These are phyloP conservation scores for Colletotrichum eleusines DNA, from an alignment of 2,329 filamentous ascomycete genomes.

Conservation along the genomic window DNA sequence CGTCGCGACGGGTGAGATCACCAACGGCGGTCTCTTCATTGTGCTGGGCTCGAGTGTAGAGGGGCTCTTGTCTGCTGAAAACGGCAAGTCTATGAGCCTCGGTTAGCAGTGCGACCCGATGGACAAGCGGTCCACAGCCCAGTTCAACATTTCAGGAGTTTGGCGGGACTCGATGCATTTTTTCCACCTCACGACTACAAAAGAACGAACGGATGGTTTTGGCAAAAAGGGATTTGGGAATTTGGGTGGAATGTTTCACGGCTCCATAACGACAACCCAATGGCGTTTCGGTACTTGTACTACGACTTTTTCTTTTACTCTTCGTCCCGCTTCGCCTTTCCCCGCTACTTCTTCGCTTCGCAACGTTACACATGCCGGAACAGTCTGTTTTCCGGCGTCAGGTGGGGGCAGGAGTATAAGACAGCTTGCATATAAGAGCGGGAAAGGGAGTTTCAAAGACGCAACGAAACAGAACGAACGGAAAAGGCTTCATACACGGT, in stretches of 20 bases:
- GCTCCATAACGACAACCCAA: slow-evolving; percentile 17
- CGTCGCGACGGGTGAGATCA: background rate
- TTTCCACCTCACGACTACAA: background rate
- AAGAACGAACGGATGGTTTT: slow-evolving; percentile 4
- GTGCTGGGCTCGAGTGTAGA: slow-evolving; percentile 7
- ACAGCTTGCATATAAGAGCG: slow-evolving; percentile 26
- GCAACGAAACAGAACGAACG: background rate
- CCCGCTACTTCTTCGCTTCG: background rate
- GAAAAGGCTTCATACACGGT: slow-evolving; percentile 5
- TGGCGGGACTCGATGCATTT: background rate
- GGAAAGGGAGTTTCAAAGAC: background rate
- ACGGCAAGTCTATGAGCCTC: slow-evolving; percentile 21
- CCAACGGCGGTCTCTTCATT: slow-evolving; percentile 16
- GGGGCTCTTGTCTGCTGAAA: slow-evolving; percentile 20
- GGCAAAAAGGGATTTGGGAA: background rate
- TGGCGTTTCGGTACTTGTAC: slow-evolving; percentile 33
- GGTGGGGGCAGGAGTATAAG: background rate
- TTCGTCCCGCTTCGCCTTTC: background rate
- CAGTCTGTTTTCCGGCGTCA: slow-evolving; percentile 18
- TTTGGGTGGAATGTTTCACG: background rate
- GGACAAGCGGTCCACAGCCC: background rate
- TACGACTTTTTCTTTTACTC: slow-evolving; percentile 15
- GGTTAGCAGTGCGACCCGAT: background rate
- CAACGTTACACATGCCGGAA: background rate
- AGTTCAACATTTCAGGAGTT: slow-evolving; percentile 3